Evolutionary conservation across 2,329 filamentous ascomycete genomes (phyloP).

Genomic region (Epichloe coenophiala): DNA sequence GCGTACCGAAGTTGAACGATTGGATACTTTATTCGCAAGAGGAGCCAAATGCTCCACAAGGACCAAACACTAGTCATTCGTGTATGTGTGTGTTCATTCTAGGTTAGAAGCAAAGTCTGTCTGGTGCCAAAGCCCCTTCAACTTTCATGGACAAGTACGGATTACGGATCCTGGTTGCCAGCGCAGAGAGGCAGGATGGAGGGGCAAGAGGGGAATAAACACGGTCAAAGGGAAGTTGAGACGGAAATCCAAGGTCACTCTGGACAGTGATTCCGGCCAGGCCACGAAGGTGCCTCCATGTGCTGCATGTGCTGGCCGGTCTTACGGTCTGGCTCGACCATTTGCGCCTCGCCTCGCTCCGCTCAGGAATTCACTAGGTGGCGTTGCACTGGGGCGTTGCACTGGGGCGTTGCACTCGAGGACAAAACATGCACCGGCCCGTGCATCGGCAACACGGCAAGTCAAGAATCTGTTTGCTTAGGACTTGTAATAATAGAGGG

Average conservation of each 20-base stretch:
- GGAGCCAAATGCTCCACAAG: background rate
- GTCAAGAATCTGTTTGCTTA: background rate
- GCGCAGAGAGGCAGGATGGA: too few relatives aligned
- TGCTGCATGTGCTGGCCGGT: too few relatives aligned
- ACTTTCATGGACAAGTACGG: too few relatives aligned
- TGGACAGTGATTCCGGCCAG: constrained; percentile 3
- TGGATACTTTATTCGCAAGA: background rate
- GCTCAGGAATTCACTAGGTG: background rate
- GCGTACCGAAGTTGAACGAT: background rate
- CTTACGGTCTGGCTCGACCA: background rate
- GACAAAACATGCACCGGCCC: background rate
- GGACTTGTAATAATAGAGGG: background rate
- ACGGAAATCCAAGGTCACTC: background rate
- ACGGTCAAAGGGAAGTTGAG: too few relatives aligned
- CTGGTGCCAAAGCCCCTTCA: too few relatives aligned
- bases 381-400: background rate
- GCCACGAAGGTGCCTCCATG: background rate
- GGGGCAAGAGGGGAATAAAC: too few relatives aligned
- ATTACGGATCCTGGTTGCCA: too few relatives aligned
- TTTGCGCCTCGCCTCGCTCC: background rate
- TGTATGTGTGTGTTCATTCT: too few relatives aligned
- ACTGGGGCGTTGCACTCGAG: background rate
- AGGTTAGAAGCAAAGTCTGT: too few relatives aligned
- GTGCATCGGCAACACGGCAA: background rate
- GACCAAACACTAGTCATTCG: background rate